Conservation (phyloP, 441 rosid species). For the Corymbia citriodora region DNA sequence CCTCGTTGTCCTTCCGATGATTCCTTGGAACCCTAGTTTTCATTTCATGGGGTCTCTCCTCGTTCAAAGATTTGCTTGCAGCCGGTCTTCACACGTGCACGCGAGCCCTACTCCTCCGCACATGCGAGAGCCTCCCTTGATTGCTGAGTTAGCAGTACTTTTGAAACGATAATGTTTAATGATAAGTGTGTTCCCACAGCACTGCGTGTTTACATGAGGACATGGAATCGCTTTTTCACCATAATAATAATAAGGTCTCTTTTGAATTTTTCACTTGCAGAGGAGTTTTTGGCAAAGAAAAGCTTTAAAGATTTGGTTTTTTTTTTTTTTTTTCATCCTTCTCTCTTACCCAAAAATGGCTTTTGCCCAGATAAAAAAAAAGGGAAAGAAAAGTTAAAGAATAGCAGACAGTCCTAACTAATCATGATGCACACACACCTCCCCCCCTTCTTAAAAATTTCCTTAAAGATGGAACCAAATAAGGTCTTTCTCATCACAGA, state of each 20-base stretch:
- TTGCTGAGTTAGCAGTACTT: not conserved
- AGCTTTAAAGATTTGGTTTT: not conserved
- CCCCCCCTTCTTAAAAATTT: not conserved
- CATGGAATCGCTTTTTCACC: constrained; percentile 28
- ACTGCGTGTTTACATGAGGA: constrained; percentile 21
- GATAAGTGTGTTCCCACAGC: not conserved
- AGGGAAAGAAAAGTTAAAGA: constrained; percentile 6
- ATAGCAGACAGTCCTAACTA: constrained; percentile 1
- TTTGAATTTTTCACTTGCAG: not conserved
- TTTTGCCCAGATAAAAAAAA: not conserved
- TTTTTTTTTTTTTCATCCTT: not conserved
- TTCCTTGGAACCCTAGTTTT: not conserved
- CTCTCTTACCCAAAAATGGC: not conserved
- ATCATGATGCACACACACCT: constrained; percentile 7
- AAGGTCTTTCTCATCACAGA: not conserved
- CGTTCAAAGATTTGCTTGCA: constrained; percentile 6
- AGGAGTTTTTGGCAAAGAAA: not conserved
- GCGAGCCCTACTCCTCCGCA: not conserved
- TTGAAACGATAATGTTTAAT: not conserved
- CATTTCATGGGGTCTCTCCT: not conserved
- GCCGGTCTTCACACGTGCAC: constrained; percentile 4
- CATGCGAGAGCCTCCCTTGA: constrained; percentile 3
- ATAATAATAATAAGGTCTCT: not conserved
- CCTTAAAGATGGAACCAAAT: constrained; percentile 5
- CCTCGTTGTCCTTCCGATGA: constrained; percentile 11